Evolutionary conservation across 2,329 filamentous ascomycete species (phyloP).

Genomic region (Colletotrichum sp.): DNA sequence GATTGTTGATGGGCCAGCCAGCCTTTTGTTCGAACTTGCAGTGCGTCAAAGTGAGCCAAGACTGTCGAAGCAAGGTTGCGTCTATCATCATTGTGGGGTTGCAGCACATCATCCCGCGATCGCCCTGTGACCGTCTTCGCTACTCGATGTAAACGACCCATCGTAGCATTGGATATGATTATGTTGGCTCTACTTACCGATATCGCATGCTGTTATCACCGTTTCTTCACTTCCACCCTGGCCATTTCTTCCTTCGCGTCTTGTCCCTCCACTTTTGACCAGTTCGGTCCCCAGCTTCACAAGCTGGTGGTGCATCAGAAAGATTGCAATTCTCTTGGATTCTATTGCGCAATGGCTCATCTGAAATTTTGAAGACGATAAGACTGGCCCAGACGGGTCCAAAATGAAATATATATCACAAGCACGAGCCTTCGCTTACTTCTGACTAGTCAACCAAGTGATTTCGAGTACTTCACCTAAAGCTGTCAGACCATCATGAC

Average conservation of each 20-base stretch:
- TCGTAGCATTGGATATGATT: neutral
- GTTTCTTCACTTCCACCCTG: neutral
- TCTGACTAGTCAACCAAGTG: neutral
- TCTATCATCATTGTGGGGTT: neutral
- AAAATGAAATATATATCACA: neutral
- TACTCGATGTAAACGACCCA: neutral
- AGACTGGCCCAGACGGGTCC: neutral
- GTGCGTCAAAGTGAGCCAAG: neutral
- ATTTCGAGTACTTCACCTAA: neutral
- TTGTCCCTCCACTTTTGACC: neutral
- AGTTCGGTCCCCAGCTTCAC: neutral
- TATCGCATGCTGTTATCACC: neutral
- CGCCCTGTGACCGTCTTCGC: neutral
- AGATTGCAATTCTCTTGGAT: neutral
- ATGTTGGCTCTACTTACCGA: neutral
- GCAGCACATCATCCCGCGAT: neutral
- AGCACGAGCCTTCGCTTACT: neutral
- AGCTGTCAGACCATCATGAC: neutral
- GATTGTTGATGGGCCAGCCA: neutral
- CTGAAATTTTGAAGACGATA: neutral
- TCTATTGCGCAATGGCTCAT: neutral
- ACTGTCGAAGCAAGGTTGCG: neutral
- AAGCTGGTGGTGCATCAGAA: neutral
- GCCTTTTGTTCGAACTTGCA: neutral
- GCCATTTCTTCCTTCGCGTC: neutral